These are phyloP conservation scores for Avena eriantha DNA, from an alignment of 176 grass and related monocot genomes.

Conservation along the genomic window DNA sequence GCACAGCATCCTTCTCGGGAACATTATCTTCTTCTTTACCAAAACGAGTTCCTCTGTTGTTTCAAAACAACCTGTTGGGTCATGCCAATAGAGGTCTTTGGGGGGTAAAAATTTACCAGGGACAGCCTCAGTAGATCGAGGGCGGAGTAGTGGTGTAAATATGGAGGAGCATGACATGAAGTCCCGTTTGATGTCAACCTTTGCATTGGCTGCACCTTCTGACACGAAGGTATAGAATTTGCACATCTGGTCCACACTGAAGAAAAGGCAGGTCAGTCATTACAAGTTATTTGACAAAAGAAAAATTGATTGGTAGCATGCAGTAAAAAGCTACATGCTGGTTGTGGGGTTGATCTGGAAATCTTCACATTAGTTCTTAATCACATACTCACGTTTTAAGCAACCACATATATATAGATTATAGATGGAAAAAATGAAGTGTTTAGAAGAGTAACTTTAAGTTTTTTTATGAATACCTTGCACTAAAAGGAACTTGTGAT, in stretches of 20 bases:
- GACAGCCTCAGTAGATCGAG: conserved; percentile 48
- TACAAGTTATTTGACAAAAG: conserved; percentile 42
- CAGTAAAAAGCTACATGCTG: neutral
- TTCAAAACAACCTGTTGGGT: conserved; percentile 88
- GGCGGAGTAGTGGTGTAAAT: conserved; percentile 64
- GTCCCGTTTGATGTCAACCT: conserved; percentile 68
- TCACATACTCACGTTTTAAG: neutral
- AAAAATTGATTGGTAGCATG: neutral
- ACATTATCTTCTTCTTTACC: conserved; percentile 37
- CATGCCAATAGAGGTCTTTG: conserved; percentile 82
- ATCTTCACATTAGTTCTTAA: neutral
- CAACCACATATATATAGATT: neutral
- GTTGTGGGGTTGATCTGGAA: neutral
- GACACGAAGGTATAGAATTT: conserved; percentile 84
- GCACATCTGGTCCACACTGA: conserved; percentile 83
- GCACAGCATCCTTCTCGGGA: conserved; percentile 68
- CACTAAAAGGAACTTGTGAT: conserved; percentile 55
- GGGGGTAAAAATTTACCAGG: conserved; percentile 66
- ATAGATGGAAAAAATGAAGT: neutral
- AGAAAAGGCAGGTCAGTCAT: conserved; percentile 50
- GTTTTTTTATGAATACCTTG: conserved; percentile 60
- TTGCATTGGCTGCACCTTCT: conserved; percentile 61
- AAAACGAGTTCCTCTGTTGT: conserved; percentile 56
- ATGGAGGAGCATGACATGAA: conserved; percentile 69
- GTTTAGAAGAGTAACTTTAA: conserved; percentile 13